A percentile compares a stretch with the other conserved stretches of the same genome.
Conservation (phyloP, 2,329 filamentous ascomycete species). For the Zymoseptoria pseudotritici region DNA sequence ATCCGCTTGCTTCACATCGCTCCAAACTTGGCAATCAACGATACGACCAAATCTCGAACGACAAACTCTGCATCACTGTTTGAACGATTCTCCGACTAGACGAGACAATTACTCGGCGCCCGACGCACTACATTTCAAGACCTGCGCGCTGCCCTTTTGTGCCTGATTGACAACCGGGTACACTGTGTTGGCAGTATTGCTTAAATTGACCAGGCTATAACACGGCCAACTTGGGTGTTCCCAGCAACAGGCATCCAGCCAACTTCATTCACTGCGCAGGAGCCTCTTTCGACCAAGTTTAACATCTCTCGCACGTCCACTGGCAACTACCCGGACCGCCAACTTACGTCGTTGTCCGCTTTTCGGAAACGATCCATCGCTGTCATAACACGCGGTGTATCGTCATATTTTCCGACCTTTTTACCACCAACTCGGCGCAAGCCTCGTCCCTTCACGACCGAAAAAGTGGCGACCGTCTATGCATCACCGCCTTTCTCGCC, state of each 20-base stretch:
- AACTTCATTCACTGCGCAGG: constrained; percentile 5
- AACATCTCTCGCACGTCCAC: not conserved
- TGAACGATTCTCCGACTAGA: not conserved
- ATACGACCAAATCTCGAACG: not conserved
- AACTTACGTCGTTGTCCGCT: not conserved
- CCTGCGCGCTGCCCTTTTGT: not conserved
- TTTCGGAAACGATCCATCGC: not conserved
- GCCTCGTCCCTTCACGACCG: constrained; percentile 8
- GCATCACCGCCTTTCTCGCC: constrained; percentile 28
- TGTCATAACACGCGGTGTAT: not conserved
- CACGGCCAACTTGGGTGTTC: constrained; percentile 16
- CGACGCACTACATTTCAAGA: not conserved
- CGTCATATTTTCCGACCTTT: not conserved
- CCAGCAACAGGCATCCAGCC: constrained; percentile 15
- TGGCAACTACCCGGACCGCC: not conserved
- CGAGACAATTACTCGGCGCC: not conserved
- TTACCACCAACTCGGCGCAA: not conserved
- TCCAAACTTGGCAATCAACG: not conserved
- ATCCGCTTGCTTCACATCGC: not conserved
- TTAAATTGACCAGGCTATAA: constrained; percentile 1
- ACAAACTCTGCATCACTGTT: not conserved
- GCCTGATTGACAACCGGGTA: constrained; percentile 2
- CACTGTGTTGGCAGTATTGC: not conserved
- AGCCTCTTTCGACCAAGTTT: not conserved
- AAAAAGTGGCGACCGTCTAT: constrained; percentile 26